Evolutionary conservation across 768 basidiomycete species (phyloP).

Genomic region (Lentinula sp.): DNA sequence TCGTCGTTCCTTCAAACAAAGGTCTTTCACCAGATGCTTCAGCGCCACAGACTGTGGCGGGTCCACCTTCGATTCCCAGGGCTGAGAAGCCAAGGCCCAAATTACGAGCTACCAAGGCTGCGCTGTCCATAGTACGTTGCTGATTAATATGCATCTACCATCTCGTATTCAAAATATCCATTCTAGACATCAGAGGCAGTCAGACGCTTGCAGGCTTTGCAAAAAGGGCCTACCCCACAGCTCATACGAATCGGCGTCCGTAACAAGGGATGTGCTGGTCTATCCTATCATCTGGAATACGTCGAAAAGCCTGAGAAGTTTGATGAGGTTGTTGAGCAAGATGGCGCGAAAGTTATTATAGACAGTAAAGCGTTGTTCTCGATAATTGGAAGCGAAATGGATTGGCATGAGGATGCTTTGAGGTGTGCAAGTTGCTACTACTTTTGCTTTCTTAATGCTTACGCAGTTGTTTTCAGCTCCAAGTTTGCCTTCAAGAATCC

Average conservation of each 20-base stretch:
- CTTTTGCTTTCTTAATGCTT: constrained; percentile 2
- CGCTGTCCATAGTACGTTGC: constrained; percentile 60
- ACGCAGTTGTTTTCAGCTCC: constrained; percentile 38
- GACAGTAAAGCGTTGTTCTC: constrained; percentile 97
- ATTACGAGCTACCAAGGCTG: constrained; percentile 69
- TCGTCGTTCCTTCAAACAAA: constrained; percentile 39
- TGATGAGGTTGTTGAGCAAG: constrained; percentile 95
- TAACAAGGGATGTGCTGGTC: constrained; percentile 94
- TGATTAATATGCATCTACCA: neutral
- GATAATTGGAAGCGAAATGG: constrained; percentile 99
- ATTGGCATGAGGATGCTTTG: constrained; percentile 90
- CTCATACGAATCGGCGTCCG: constrained; percentile 92
- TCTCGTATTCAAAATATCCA: neutral
- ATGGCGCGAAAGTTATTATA: constrained; percentile 88
- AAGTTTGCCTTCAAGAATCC: constrained; percentile 86
- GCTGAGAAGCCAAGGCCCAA: constrained; percentile 52
- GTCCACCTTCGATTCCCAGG: constrained; percentile 66
- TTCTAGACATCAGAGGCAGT: constrained; percentile 77
- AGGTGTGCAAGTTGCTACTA: constrained; percentile 45
- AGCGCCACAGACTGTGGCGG: constrained; percentile 66
- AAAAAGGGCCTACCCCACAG: constrained; percentile 82
- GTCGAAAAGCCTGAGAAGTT: constrained; percentile 86
- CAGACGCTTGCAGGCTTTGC: constrained; percentile 59
- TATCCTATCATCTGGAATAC: constrained; percentile 89
- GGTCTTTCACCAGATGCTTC: constrained; percentile 51